Evolutionary conservation across 192 early-diverging fungal species (phyloP).

Genomic region (Coemansia sp.): DNA sequence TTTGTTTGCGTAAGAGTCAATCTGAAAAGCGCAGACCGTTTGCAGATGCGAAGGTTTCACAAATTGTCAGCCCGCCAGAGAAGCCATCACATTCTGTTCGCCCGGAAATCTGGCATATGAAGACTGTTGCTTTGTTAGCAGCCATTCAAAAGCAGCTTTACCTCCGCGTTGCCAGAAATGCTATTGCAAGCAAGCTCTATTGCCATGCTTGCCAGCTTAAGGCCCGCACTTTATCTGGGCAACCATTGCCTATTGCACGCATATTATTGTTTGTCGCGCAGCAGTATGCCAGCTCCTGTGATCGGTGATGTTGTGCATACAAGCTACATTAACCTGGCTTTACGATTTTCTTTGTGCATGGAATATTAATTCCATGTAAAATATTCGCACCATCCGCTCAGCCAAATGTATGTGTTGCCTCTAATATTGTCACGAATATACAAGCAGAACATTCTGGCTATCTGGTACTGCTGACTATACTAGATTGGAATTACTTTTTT

Average conservation of each 20-base stretch:
- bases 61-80: not conserved
- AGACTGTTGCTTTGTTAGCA: not conserved
- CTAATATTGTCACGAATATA: not conserved
- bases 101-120: not conserved
- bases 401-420: not conserved
- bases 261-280: not conserved
- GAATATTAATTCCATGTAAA: not conserved
- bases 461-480: no score
- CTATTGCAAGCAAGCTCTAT: not conserved
- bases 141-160: not conserved
- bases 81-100: not conserved
- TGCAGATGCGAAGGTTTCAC: not conserved
- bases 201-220: not conserved
- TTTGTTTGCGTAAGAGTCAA: not conserved
- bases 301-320: not conserved
- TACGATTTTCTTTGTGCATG: not conserved
- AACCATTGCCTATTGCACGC: not conserved
- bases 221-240: not conserved
- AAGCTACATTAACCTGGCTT: not conserved
- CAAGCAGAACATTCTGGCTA: not conserved
- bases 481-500: not conserved
- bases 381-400: not conserved
- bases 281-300: not conserved
- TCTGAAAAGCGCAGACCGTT: not conserved
- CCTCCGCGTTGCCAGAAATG: not conserved